These are phyloP conservation scores for Pinus taeda DNA, from an alignment of 75 land plant genomes.

Conservation along the genomic window DNA sequence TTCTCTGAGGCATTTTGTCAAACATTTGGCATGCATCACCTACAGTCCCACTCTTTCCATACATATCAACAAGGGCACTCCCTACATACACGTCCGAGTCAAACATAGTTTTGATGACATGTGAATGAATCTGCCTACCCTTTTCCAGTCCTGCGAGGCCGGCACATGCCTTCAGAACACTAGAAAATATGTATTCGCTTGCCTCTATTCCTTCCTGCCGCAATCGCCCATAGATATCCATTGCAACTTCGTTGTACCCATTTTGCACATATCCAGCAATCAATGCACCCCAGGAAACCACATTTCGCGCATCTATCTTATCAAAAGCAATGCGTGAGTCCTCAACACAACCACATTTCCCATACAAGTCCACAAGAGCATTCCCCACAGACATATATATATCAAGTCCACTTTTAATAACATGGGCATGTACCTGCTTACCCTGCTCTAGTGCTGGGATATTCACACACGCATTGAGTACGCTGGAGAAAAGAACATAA, in stretches of 20 bases:
- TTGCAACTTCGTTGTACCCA: constrained; percentile 3
- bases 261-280: constrained; percentile 13
- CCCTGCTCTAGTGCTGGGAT: constrained; percentile 20
- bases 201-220: neutral
- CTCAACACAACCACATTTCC: constrained; percentile 6
- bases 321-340: neutral
- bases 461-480: constrained; percentile 50
- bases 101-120: constrained; percentile 1
- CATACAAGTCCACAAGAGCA: constrained; percentile 64
- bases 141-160: constrained; percentile 4
- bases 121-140: constrained; percentile 13
- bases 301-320: neutral
- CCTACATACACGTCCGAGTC: constrained; percentile 6
- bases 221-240: constrained; percentile 10
- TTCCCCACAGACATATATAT: constrained; percentile 29
- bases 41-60: constrained; percentile 22
- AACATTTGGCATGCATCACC: constrained; percentile 41
- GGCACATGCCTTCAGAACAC: constrained; percentile 10
- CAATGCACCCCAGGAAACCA: constrained; percentile 14
- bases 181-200: constrained; percentile 9
- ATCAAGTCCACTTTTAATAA: constrained; percentile 31
- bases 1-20: constrained; percentile 41
- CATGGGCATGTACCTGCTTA: constrained; percentile 39
- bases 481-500: constrained; percentile 3
- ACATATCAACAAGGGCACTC: constrained; percentile 20